Conservation (phyloP, 768 basidiomycete genomes). For the Coprinellus aureogranulatus region DNA sequence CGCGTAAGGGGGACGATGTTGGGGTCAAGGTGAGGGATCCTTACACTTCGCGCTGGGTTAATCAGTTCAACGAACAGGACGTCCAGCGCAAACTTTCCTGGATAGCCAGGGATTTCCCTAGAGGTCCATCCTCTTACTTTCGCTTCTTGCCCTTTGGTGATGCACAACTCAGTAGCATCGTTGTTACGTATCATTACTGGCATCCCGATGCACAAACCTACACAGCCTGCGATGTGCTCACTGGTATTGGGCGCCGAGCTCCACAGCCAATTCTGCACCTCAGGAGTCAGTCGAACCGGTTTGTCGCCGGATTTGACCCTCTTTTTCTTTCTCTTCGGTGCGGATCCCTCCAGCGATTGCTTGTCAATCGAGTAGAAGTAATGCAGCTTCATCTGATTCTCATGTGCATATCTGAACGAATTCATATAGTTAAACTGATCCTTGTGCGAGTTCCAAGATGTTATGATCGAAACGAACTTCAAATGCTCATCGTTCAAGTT, state of each 20-base stretch:
- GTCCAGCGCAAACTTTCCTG: neutral
- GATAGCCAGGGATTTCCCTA: neutral
- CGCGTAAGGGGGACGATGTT: neutral
- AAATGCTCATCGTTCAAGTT: neutral
- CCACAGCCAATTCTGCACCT: neutral
- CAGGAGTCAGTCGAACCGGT: too few species aligned
- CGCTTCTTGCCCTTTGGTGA: neutral
- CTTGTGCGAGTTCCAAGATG: neutral
- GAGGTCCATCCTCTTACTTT: neutral
- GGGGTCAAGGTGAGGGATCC: neutral
- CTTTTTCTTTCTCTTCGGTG: too few species aligned
- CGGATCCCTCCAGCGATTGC: too few species aligned
- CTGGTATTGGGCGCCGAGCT: neutral
- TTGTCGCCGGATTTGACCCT: too few species aligned
- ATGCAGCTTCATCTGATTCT: neutral
- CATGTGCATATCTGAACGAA: neutral
- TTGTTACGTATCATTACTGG: neutral
- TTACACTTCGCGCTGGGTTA: neutral
- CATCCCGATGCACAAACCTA: neutral
- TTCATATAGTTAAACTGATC: neutral
- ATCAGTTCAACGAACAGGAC: neutral
- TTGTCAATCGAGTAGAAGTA: neutral
- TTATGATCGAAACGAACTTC: neutral
- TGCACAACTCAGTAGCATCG: neutral
- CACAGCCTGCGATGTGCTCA: neutral